Base-by-base conservation (phyloP, 2,329 filamentous ascomycete genomes). In the Fusarium burgessii region DNA sequence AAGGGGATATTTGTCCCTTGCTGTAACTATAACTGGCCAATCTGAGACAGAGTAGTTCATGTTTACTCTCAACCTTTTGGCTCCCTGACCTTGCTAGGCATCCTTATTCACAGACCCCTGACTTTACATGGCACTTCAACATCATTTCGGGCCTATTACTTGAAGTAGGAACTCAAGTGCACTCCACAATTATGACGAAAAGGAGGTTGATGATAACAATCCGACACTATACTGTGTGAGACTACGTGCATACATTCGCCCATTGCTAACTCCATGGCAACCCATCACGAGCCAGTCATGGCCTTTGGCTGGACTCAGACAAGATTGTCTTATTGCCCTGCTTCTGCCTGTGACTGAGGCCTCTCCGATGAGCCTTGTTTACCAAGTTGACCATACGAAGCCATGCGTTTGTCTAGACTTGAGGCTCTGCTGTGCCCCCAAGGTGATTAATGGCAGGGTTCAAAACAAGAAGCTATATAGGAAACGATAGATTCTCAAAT, bases 331-430 rank as follows among this genome's bases (percentile, higher is more conserved):
- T 74, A 54, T 60, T 62, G 43, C 49, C 52, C 27, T 51, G 45
- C 61, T 76, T 76, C 74, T 76, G 74, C 72, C 74, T 76, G 66
- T 66, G 61, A 52, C 59, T 66, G 62, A 63, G 62, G 62, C 41
- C 57, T 55, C 49, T 62, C 58, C 23, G 35, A 56, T 62, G 35
- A 33, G 47, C 54, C 58, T 50, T 66, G 42, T 70, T 68, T 54
- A 68, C 59, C 50, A 43, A 51, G 36, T 57, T 60, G n/a, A 42
- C 35, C 38, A 55, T 58, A 50, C 35, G 55, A 51, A 38, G 43
- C 45, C 35, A 45, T 57, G 46, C 56, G 59, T 36, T 60, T 49
- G 40, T n/a, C 40, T 29, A 66, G 42, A 42, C 46, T 54, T 76
- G 72, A 49, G 72, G 74, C 66, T 76, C 73, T 70, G 55, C 25